phyloP scores from a whole-genome alignment of 306 rosid genomes.

The Luffa aegyptiaca region DNA sequence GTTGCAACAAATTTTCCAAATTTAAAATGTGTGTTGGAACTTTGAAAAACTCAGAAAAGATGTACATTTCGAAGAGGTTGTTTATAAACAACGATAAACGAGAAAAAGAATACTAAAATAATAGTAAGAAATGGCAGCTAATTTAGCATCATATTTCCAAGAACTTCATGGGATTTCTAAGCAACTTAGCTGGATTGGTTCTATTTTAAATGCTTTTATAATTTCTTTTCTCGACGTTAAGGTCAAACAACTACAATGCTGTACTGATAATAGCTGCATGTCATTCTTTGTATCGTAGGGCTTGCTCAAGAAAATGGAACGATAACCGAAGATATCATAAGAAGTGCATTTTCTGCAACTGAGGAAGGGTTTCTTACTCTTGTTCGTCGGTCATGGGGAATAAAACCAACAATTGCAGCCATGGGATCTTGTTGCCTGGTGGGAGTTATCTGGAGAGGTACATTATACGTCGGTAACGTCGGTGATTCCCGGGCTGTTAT shows the following conservation, averaged over 20 bases:
- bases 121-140: not conserved
- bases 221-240: not conserved
- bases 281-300: slow-evolving; percentile 28
- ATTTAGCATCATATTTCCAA: not conserved
- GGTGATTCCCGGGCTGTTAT: slow-evolving; percentile 87
- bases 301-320: slow-evolving; percentile 56
- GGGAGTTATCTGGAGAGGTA: slow-evolving; percentile 74
- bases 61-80: not conserved
- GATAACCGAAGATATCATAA: slow-evolving; percentile 54
- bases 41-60: slow-evolving; percentile 3
- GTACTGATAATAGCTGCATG: not conserved
- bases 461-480: slow-evolving; percentile 55
- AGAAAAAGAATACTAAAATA: not conserved
- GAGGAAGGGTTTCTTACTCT: slow-evolving; percentile 82
- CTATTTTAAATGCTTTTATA: not conserved
- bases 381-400: slow-evolving; percentile 60
- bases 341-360: slow-evolving; percentile 65
- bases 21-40: slow-evolving; percentile 12
- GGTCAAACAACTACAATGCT: not conserved
- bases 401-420: slow-evolving; percentile 72
- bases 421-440: slow-evolving; percentile 83
- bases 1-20: not conserved
- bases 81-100: not conserved
- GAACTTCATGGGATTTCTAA: not conserved
- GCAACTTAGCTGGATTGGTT: not conserved